phyloP scores from a whole-genome alignment of 2,329 filamentous ascomycete genomes.

The Beauveria caledonica region DNA sequence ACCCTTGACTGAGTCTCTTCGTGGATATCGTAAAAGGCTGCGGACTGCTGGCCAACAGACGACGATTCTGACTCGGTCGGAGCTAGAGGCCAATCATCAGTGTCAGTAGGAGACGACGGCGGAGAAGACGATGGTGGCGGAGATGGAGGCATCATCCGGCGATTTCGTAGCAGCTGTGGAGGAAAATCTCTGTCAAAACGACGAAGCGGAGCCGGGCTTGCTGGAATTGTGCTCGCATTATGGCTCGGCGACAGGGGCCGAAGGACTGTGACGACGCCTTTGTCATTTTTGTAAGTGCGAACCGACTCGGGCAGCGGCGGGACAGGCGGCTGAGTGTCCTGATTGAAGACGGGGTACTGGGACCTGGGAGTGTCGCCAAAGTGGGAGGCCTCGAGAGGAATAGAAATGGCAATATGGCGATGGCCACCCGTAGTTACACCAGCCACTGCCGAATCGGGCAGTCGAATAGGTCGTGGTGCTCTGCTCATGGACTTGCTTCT shows the following conservation, averaged over 20 bases:
- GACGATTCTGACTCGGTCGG: neutral
- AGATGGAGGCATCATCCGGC: constrained; percentile 3
- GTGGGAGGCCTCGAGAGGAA: constrained; percentile 43
- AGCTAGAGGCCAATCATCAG: constrained; percentile 2
- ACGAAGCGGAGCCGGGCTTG: constrained; percentile 7
- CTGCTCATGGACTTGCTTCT: constrained; percentile 28
- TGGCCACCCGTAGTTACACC: constrained; percentile 45
- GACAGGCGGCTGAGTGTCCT: neutral
- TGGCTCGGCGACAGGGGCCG: constrained; percentile 22
- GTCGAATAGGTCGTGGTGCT: constrained; percentile 25
- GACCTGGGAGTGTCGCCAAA: constrained; percentile 26
- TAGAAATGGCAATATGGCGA: constrained; percentile 53
- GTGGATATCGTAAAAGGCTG: neutral
- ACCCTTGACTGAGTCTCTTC: neutral
- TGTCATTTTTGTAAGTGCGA: constrained; percentile 25
- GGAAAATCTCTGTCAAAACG: constrained; percentile 6
- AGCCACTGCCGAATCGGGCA: constrained; percentile 49
- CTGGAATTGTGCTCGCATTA: constrained; percentile 13
- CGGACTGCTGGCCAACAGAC: neutral
- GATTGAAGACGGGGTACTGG: constrained; percentile 25
- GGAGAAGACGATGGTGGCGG: constrained; percentile 1
- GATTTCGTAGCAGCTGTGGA: constrained; percentile 4
- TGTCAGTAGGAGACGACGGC: neutral
- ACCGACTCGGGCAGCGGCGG: constrained; percentile 17
- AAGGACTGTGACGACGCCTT: constrained; percentile 29